phyloP scores from a whole-genome alignment of 306 rosid genomes.

The Corylus avellana region DNA sequence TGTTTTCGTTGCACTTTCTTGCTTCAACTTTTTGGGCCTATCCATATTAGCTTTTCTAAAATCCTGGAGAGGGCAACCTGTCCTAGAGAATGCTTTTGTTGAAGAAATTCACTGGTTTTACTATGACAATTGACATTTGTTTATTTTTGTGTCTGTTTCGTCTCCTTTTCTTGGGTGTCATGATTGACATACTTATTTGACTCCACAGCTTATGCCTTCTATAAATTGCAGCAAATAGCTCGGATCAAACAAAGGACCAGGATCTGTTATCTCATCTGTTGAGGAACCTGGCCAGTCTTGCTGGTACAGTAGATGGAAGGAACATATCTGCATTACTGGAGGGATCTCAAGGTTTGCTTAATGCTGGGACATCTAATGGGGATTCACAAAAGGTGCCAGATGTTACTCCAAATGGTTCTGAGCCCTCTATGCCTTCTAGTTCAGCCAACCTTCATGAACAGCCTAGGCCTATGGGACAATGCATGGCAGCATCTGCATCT shows the following conservation, averaged over 20 bases:
- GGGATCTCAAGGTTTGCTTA: constrained; percentile 53
- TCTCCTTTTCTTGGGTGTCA: constrained; percentile 27
- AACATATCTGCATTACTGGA: constrained; percentile 55
- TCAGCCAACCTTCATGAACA: constrained; percentile 35
- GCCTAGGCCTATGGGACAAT: constrained; percentile 33
- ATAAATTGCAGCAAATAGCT: constrained; percentile 62
- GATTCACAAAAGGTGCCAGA: constrained; percentile 39
- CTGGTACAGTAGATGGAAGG: constrained; percentile 54
- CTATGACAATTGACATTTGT: constrained; percentile 11
- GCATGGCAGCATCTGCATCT: constrained; percentile 30
- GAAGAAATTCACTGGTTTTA: constrained; percentile 10
- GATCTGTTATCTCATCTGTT: constrained; percentile 65
- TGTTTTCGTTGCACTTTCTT: neutral
- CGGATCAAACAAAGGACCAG: constrained; percentile 54
- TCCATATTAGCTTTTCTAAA: neutral
- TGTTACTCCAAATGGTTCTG: constrained; percentile 40
- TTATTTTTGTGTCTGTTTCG: constrained; percentile 13
- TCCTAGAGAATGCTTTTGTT: neutral
- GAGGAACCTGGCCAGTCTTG: constrained; percentile 56
- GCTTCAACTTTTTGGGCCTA: constrained; percentile 8
- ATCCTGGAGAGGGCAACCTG: neutral
- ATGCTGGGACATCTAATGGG: constrained; percentile 42
- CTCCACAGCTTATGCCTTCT: constrained; percentile 35
- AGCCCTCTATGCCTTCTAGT: constrained; percentile 39
- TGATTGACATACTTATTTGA: constrained; percentile 37